These are phyloP conservation scores for Aureobasidium leucospermi DNA, from an alignment of 2,329 filamentous ascomycete genomes.

Conservation along the genomic window DNA sequence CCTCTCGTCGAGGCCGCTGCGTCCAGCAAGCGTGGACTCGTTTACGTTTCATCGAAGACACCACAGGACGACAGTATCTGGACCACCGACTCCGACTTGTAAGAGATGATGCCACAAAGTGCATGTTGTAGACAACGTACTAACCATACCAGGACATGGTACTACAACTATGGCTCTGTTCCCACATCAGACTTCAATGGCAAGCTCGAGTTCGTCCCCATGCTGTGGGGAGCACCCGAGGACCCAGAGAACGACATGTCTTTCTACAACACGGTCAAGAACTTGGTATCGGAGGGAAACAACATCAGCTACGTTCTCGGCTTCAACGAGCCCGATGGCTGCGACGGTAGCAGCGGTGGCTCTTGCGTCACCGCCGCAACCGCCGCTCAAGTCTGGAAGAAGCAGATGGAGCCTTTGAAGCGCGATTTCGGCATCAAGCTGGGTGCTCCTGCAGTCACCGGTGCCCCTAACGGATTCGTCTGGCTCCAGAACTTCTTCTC, in stretches of 20 bases:
- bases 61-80: slow-evolving; percentile 60
- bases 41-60: slow-evolving; percentile 49
- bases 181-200: slow-evolving; percentile 38
- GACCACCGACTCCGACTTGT: slow-evolving; percentile 50
- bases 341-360: slow-evolving; percentile 46
- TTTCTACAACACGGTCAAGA: slow-evolving; percentile 55
- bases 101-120: background rate
- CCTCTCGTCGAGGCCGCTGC: slow-evolving; percentile 19
- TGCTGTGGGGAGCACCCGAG: slow-evolving; percentile 62
- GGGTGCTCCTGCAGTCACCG: slow-evolving; percentile 65
- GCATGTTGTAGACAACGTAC: background rate
- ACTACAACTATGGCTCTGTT: slow-evolving; percentile 66
- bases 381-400: slow-evolving; percentile 64
- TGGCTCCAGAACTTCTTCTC: slow-evolving; percentile 63
- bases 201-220: slow-evolving; percentile 67
- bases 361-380: slow-evolving; percentile 51
- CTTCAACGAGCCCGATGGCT: slow-evolving; percentile 73
- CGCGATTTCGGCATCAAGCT: slow-evolving; percentile 54
- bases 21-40: slow-evolving; percentile 63
- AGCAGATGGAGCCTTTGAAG: slow-evolving; percentile 62
- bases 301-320: slow-evolving; percentile 63
- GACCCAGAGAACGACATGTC: slow-evolving; percentile 40
- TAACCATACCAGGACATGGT: slow-evolving; percentile 52
- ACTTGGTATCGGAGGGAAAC: slow-evolving; percentile 44
- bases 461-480: slow-evolving; percentile 49